Evolutionary conservation across 176 grass and related monocot genomes (phyloP), one percentile per base, ranked within the genome.

Genomic region (Aegilops umbellulata): DNA sequence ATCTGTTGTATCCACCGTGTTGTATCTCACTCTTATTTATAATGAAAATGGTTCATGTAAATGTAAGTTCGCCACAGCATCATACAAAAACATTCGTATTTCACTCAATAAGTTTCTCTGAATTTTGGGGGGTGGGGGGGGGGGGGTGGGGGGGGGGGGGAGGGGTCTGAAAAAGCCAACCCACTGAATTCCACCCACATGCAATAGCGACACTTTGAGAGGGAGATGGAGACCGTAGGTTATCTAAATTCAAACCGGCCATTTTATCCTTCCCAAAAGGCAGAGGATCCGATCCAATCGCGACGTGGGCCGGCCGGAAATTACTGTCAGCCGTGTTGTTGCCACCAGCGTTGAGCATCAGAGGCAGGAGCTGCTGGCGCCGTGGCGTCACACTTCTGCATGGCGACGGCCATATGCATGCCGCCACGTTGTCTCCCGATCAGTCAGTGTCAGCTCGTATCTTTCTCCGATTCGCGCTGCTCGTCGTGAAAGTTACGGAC

Each of bases 371-470:
- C 27, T 10, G 80, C 64, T 82, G 64, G 80, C 80, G 80, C 46
- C 65, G 10, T 24, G 47, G 23, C 22, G 65, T 82, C 31, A 34
- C 65, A 34, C 65, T 31, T 71, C 53, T 74, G 82, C 82, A 41
- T 42, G 81, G 55, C 36, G 55, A 83, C 15, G 15, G 23, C 29
- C 80, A 70, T n/a, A 36, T 19, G 69, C 75, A 42, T 30, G 25
- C 41, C 2, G 30, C 75, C 81, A 84, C 76, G 68, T 49, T 44
- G 24, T 57, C n/a, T 57, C 42, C 13, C 8, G 19, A 7, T 58
- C 31, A 3, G 67, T 80, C 82, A 84, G 60, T 55, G 69, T 84
- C 82, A 32, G 44, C 7, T 49, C 58, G 12, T 34, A 63, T 75
- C 7, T 63, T 4, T 76, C 5, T 34, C 4, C 23, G 7, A 26